Evolutionary conservation across 2,329 filamentous ascomycete species (phyloP).

Genomic region (Delphinella strobiligena): DNA sequence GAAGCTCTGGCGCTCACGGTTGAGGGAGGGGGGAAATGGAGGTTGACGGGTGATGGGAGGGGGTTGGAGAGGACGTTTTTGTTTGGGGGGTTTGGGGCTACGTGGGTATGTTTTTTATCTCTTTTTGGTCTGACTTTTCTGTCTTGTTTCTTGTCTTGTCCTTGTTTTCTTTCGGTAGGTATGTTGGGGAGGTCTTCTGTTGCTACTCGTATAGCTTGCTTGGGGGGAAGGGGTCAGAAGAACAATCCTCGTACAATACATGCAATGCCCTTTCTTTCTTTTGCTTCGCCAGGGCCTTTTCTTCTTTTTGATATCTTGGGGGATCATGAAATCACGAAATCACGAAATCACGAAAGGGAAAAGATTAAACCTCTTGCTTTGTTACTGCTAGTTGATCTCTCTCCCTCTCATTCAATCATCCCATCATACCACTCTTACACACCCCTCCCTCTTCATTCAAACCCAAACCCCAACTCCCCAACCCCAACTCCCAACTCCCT

Average conservation of each 20-base stretch:
- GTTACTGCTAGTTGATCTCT: no score
- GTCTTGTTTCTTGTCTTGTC: not conserved
- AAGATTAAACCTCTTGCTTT: no score
- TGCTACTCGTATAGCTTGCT: no score
- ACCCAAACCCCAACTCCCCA: not conserved
- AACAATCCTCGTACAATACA: no score
- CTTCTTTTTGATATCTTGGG: no score
- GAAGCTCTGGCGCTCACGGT: constrained; percentile 5
- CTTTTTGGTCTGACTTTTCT: not conserved
- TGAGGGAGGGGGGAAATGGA: constrained; percentile 16
- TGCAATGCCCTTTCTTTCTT: no score
- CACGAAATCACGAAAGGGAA: no score
- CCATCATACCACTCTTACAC: not conserved
- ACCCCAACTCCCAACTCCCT: not conserved
- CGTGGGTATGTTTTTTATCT: constrained; percentile 21
- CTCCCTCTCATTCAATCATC: not conserved
- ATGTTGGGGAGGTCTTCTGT: not conserved
- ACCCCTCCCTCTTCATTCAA: not conserved
- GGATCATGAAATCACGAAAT: no score
- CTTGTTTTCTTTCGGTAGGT: not conserved
- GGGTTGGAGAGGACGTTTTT: constrained; percentile 23
- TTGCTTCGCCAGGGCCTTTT: no score
- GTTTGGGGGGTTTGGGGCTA: constrained; percentile 27
- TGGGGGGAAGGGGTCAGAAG: no score
- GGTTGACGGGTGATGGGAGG: constrained; percentile 19